phyloP scores from a whole-genome alignment of 371 early-diverging fungal species.

The Actinomortierella ambigua region DNA sequence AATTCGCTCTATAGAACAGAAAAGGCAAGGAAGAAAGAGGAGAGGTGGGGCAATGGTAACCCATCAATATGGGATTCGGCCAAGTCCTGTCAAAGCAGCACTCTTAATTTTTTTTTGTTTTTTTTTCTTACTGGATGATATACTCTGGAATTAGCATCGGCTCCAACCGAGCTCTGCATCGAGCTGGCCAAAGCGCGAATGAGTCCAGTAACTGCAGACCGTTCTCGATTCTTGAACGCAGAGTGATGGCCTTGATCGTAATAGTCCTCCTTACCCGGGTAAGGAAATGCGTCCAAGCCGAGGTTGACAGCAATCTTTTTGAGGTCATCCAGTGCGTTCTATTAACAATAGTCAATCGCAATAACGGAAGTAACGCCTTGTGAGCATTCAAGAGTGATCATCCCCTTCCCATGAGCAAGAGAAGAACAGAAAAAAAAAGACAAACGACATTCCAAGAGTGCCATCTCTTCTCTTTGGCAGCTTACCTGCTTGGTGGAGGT shows the following conservation, averaged over 20 bases:
- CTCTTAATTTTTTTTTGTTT: too few species aligned
- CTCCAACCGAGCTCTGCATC: too few species aligned
- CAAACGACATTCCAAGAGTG: too few species aligned
- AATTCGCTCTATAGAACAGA: constrained; percentile 45
- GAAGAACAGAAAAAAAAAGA: not conserved
- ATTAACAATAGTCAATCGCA: too few species aligned
- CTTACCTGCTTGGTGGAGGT: constrained; percentile 33
- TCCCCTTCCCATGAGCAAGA: not conserved
- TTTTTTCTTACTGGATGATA: too few species aligned
- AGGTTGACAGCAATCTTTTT: constrained; percentile 35
- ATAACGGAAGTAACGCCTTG: not conserved
- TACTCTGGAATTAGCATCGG: too few species aligned
- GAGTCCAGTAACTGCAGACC: constrained; percentile 29
- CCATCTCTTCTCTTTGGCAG: too few species aligned
- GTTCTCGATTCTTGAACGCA: constrained; percentile 41
- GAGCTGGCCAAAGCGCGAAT: constrained; percentile 21
- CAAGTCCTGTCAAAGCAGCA: too few species aligned
- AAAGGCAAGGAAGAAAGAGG: too few species aligned
- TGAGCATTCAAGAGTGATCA: not conserved
- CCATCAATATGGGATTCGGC: too few species aligned
- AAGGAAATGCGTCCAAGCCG: constrained; percentile 31
- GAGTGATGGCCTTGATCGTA: constrained; percentile 37
- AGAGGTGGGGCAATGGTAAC: too few species aligned
- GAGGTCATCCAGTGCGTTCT: constrained; percentile 44
- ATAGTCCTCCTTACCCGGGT: constrained; percentile 36